Conservation (phyloP, 768 basidiomycete genomes). For the Kwoniella botswanensis region DNA sequence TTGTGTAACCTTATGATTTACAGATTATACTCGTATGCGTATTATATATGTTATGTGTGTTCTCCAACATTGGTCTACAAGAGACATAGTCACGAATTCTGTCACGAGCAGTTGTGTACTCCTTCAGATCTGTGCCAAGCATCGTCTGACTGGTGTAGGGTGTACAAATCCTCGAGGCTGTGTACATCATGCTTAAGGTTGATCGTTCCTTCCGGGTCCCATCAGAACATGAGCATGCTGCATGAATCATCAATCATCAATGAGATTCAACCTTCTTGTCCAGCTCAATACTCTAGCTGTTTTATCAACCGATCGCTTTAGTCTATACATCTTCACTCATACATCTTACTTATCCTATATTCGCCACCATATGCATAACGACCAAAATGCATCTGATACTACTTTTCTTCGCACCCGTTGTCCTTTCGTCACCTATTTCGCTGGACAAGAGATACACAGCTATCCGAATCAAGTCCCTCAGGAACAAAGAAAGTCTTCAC, state of each 20-base stretch:
- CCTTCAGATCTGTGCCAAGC: too few species aligned
- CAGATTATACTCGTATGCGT: neutral
- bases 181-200: neutral
- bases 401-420: neutral
- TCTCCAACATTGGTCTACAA: too few species aligned
- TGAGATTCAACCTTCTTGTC: neutral
- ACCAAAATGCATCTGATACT: neutral
- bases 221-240: too few species aligned
- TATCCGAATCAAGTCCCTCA: conserved; percentile 3
- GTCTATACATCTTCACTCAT: too few species aligned
- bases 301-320: too few species aligned
- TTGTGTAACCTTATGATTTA: too few species aligned
- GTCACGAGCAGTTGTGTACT: neutral
- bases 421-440: neutral
- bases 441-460: conserved; percentile 9
- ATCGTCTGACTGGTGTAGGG: neutral
- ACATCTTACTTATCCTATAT: neutral
- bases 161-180: neutral
- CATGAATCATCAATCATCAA: neutral
- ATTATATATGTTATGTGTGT: neutral
- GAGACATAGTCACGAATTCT: neutral
- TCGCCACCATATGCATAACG: too few species aligned
- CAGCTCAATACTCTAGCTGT: too few species aligned
- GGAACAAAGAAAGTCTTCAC: neutral
- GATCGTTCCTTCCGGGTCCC: neutral